phyloP scores from a whole-genome alignment of 2,329 filamentous ascomycete genomes.

The Juglanconis oblonga region DNA sequence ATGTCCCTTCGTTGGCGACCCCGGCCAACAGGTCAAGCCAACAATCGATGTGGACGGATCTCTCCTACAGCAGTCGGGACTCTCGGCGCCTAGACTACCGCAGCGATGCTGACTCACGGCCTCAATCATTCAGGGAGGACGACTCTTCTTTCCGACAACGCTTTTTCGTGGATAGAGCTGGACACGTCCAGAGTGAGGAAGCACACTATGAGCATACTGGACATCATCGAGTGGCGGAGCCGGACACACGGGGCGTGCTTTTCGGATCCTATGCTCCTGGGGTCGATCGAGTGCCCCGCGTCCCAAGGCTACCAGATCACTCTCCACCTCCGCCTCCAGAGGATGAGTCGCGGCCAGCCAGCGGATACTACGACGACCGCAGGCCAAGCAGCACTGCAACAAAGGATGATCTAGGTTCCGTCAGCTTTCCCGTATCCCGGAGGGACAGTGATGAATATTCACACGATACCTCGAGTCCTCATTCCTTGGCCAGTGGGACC shows the following conservation, averaged over 20 bases:
- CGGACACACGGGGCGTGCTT: conserved; percentile 51
- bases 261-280: conserved; percentile 36
- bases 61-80: conserved; percentile 34
- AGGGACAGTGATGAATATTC: conserved; percentile 44
- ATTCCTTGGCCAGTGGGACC: conserved; percentile 42
- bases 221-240: conserved; percentile 44
- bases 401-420: conserved; percentile 38
- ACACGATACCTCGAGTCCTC: conserved; percentile 40
- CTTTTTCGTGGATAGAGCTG: conserved; percentile 6
- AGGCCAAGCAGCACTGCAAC: conserved; percentile 39
- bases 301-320: conserved; percentile 42
- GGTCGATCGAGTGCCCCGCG: conserved; percentile 10
- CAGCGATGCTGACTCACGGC: conserved; percentile 35
- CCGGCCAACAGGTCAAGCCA: conserved; percentile 49
- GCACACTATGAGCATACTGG: conserved; percentile 6
- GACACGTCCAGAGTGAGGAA: conserved; percentile 1
- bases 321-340: conserved; percentile 49
- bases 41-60: conserved; percentile 59
- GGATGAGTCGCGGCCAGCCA: conserved; percentile 29
- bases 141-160: conserved; percentile 12
- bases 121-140: conserved; percentile 16
- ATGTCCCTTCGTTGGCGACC: conserved; percentile 43
- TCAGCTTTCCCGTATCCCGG: conserved; percentile 41
- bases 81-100: conserved; percentile 24
- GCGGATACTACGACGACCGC: conserved; percentile 40